These are phyloP conservation scores for Thraustochytrium striatum DNA, from an alignment of 352 stramenopile genomes.

Conservation along the genomic window DNA sequence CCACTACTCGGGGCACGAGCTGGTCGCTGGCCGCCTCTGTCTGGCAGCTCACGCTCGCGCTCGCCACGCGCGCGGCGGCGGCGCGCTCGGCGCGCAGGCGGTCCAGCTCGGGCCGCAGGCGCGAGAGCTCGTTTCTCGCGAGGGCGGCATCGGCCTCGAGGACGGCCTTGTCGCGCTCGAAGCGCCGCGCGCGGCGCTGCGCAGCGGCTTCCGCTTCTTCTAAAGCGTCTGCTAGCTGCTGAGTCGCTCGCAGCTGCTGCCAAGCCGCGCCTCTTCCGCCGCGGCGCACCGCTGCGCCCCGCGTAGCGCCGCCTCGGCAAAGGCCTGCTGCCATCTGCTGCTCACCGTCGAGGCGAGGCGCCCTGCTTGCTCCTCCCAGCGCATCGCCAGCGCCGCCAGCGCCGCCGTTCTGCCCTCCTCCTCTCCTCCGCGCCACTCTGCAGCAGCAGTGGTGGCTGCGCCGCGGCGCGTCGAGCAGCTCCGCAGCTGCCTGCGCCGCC, in stretches of 20 bases:
- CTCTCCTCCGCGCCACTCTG: background rate
- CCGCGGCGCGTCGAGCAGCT: too few relatives aligned
- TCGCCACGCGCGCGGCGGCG: background rate
- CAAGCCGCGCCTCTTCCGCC: background rate
- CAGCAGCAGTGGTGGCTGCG: background rate
- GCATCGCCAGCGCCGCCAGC: background rate
- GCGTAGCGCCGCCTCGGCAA: background rate
- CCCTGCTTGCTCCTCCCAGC: background rate
- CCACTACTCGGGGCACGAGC: background rate
- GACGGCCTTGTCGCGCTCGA: constrained; percentile 19
- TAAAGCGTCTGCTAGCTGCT: too few relatives aligned
- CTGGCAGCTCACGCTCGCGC: background rate
- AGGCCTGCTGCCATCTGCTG: background rate
- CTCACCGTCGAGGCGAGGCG: too few relatives aligned
- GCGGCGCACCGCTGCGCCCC: background rate
- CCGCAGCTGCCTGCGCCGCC: too few relatives aligned
- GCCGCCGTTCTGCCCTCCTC: background rate
- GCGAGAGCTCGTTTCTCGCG: constrained; percentile 27
- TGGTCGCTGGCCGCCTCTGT: background rate
- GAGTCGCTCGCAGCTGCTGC: too few relatives aligned
- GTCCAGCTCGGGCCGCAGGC: constrained; percentile 32
- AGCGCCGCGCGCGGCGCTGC: background rate
- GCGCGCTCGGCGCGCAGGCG: constrained; percentile 2
- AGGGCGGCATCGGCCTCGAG: constrained; percentile 29
- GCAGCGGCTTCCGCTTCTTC: too few relatives aligned